A percentile compares a stretch with the other conserved stretches of the same genome.
Evolutionary conservation across 768 basidiomycete genomes (phyloP).

Genomic region (Pisolithus microcarpus): DNA sequence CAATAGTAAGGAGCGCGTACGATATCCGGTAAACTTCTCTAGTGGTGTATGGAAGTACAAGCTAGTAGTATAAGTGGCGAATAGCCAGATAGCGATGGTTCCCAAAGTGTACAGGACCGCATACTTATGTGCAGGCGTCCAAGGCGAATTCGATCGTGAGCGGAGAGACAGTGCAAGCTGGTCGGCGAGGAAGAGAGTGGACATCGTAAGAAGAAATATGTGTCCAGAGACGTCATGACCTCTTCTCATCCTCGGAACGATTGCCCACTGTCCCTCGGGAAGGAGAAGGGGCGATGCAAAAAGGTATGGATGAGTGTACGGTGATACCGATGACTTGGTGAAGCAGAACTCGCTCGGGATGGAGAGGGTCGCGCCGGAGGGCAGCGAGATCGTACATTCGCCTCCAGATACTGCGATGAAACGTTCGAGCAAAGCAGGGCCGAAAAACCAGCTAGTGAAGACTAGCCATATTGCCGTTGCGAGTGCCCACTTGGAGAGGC

Average conservation of each 20-base stretch:
- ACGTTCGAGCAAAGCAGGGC: slow-evolving; percentile 68
- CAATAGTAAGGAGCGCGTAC: slow-evolving; percentile 41
- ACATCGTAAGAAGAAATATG: slow-evolving; percentile 80
- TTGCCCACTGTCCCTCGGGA: slow-evolving; percentile 37
- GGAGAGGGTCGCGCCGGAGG: slow-evolving; percentile 43
- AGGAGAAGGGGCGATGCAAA: slow-evolving; percentile 40
- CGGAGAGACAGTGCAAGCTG: slow-evolving; percentile 57
- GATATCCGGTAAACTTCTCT: slow-evolving; percentile 81
- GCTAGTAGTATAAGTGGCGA: slow-evolving; percentile 73
- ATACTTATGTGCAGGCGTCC: slow-evolving; percentile 39
- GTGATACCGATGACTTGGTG: slow-evolving; percentile 43
- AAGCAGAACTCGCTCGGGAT: slow-evolving; percentile 57
- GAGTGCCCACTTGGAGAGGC: slow-evolving; percentile 47
- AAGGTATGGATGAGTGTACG: slow-evolving; percentile 53
- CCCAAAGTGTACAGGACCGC: slow-evolving; percentile 41
- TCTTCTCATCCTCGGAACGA: slow-evolving; percentile 55
- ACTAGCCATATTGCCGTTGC: slow-evolving; percentile 64
- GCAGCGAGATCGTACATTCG: slow-evolving; percentile 63
- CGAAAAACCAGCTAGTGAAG: slow-evolving; percentile 86
- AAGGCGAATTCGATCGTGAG: slow-evolving; percentile 15
- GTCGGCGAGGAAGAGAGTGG: slow-evolving; percentile 69
- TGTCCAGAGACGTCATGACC: slow-evolving; percentile 96
- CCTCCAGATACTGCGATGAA: slow-evolving; percentile 62
- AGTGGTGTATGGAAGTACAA: slow-evolving; percentile 86
- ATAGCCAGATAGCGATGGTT: slow-evolving; percentile 58